Evolutionary conservation across 345 rosid species (phyloP).

Genomic region (Rhodamnia argentea): DNA sequence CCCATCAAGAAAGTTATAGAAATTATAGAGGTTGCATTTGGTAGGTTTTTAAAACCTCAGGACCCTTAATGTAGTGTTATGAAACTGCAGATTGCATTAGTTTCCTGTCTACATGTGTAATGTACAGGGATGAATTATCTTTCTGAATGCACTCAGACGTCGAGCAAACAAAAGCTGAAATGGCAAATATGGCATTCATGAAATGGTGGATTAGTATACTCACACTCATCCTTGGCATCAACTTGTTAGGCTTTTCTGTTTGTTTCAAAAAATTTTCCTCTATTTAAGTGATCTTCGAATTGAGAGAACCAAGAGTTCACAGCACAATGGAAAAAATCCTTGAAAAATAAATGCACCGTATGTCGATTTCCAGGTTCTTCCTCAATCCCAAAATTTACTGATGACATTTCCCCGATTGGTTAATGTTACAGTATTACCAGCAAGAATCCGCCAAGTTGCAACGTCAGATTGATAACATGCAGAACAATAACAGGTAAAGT

Average conservation of each 20-base stretch:
- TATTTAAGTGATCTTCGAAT: background rate
- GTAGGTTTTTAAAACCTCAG: background rate
- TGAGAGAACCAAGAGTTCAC: background rate
- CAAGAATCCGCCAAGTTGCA: conserved; percentile 83
- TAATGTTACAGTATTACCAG: conserved; percentile 52
- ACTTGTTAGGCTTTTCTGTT: background rate
- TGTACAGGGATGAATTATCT: background rate
- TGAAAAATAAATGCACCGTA: background rate
- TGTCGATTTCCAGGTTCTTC: background rate
- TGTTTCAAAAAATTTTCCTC: background rate
- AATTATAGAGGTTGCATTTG: background rate
- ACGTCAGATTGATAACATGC: conserved; percentile 50
- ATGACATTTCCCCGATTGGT: background rate
- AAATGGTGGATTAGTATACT: background rate
- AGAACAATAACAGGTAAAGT: conserved; percentile 58
- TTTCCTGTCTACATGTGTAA: background rate
- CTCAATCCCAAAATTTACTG: background rate
- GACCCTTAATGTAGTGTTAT: background rate
- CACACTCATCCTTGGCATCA: background rate
- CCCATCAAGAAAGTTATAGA: background rate
- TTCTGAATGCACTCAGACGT: background rate
- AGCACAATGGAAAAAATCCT: background rate
- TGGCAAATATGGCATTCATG: background rate
- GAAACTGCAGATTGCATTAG: background rate
- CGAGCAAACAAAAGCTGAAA: background rate